Evolutionary conservation across 306 rosid species (phyloP), one percentile per base, ranked within the genome.

Genomic region (Cercis canadensis): DNA sequence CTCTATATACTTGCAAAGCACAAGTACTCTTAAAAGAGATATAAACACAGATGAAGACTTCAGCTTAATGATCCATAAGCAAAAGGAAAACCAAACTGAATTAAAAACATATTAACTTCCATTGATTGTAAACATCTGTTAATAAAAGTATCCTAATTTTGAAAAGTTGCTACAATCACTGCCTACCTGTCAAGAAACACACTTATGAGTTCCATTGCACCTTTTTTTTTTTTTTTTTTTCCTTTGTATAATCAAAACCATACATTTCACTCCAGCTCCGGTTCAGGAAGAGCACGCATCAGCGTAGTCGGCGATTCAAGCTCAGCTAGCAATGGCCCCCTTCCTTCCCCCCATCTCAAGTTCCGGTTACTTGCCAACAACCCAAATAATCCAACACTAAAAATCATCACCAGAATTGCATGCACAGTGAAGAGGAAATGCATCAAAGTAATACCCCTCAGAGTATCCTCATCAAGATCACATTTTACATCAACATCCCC

Each of bases 371-470:
- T 65, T 5, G 88, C 83, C 57, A 84, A 15, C 75, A 86, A 61
- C 2, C 83, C 85, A 78, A 88, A 74, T 67, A 80, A 40, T 16
- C 87, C 94, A 57, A 93, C 36, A 57, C 81, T 80, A 77, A 87
- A 76, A 10, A 80, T 51, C 70, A 90, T 29, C 31, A 90, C 89
- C 54, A 70, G 65, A 67, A 78, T 21, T 6, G 86, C 96, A 80
- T 93, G 97, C 56, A 84, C 85, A 57, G 77, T 74, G 75, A 93
- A 90, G 72, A 88, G 29, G 7, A 93, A 70, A 12, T 79, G 78
- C 96, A 90, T 86, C 90, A 93, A 46, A 54, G 96, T 81, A 51
- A 78, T 45, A 18, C 90, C 94, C 81, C 98, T 88, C 71, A 85
- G 69, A 5, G 80, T 75, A 76, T 93, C 90, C 69, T 85, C 94